A percentile compares a stretch with the other conserved stretches of the same genome.
Evolutionary conservation across 2,329 filamentous ascomycete species (phyloP).

Genomic region (Fusarium proliferatum): DNA sequence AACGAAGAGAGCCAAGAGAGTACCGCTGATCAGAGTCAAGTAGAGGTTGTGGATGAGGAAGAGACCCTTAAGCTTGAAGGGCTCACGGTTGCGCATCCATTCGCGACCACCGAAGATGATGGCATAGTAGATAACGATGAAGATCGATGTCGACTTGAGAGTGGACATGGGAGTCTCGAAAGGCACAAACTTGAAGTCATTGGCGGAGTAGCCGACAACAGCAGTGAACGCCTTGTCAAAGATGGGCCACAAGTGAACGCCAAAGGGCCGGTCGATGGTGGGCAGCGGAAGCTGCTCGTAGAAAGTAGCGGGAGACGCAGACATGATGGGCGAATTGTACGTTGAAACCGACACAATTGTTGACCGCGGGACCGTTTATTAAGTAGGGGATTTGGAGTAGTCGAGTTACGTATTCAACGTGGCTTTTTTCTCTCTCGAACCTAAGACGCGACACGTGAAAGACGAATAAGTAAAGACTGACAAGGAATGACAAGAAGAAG

Average conservation of each 20-base stretch:
- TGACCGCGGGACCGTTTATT: constrained; percentile 24
- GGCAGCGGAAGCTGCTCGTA: constrained; percentile 73
- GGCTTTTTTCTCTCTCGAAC: constrained; percentile 25
- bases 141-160: constrained; percentile 81
- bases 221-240: constrained; percentile 88
- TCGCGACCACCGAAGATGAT: constrained; percentile 94
- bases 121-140: constrained; percentile 89
- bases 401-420: constrained; percentile 34
- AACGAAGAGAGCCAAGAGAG: constrained; percentile 84
- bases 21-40: constrained; percentile 85
- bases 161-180: constrained; percentile 92
- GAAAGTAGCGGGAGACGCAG: constrained; percentile 56
- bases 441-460: constrained; percentile 37
- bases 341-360: constrained; percentile 20
- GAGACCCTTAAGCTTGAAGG: constrained; percentile 86
- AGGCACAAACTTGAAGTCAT: constrained; percentile 85
- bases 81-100: constrained; percentile 86
- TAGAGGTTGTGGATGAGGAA: constrained; percentile 98
- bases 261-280: constrained; percentile 91
- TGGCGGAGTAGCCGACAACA: constrained; percentile 82
- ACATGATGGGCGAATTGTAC: constrained; percentile 48
- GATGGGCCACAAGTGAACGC: constrained; percentile 90
- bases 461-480: constrained; percentile 32
- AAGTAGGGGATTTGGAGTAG: constrained; percentile 11
- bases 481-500: constrained; percentile 54